phyloP scores from a whole-genome alignment of 2,329 filamentous ascomycete genomes.

The Sordariomycetes sp. region DNA sequence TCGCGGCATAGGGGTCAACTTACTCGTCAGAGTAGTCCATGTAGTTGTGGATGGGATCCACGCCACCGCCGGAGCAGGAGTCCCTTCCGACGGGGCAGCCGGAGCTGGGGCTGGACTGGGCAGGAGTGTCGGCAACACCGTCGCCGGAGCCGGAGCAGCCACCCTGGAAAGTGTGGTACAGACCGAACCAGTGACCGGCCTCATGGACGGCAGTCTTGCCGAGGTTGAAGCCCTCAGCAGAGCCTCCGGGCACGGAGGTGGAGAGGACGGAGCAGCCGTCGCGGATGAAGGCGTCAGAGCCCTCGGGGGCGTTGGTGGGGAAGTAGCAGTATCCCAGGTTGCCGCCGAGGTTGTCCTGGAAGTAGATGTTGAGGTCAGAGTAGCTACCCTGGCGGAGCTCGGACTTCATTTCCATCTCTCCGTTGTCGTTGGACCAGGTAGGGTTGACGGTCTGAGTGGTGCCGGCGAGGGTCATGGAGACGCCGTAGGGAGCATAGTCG shows the following conservation, averaged over 20 bases:
- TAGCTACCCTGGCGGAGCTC: constrained; percentile 32
- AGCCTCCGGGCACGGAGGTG: constrained; percentile 25
- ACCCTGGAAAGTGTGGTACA: constrained; percentile 37
- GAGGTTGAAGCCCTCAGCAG: constrained; percentile 11
- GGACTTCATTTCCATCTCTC: constrained; percentile 32
- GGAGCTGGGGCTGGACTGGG: constrained; percentile 17
- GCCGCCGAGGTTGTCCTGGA: constrained; percentile 18
- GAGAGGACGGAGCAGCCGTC: constrained; percentile 30
- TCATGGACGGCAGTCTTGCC: constrained; percentile 28
- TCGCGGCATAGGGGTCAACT: constrained; percentile 7
- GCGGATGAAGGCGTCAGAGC: constrained; percentile 21
- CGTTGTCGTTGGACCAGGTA: constrained; percentile 13
- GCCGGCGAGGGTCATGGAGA: constrained; percentile 15
- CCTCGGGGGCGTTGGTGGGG: constrained; percentile 20
- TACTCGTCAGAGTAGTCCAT: constrained; percentile 34
- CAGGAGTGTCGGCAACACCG: constrained; percentile 29
- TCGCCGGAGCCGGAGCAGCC: constrained; percentile 27
- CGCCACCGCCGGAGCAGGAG: constrained; percentile 20
- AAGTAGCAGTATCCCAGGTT: constrained; percentile 38
- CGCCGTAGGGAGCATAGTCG: constrained; percentile 11
- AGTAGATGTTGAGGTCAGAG: constrained; percentile 36
- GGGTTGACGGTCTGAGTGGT: constrained; percentile 20
- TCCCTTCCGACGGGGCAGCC: constrained; percentile 28
- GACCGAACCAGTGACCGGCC: constrained; percentile 38
- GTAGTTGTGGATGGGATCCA: constrained; percentile 27